These are phyloP conservation scores for Myxozyma nipponensis DNA, from an alignment of 805 yeast species.

Conservation along the genomic window DNA sequence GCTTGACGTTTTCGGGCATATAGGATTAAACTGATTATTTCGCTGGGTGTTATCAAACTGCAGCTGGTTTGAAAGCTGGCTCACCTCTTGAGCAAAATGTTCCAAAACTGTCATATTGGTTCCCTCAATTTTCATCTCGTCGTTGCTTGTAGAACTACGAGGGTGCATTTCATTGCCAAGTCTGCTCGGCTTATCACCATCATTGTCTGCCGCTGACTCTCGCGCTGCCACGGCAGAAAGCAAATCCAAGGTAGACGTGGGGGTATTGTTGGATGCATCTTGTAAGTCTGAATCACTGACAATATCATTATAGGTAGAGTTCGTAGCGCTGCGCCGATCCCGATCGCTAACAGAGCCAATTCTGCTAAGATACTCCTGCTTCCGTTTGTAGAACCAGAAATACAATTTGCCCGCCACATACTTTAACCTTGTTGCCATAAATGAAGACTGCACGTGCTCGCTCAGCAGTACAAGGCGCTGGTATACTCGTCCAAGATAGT, in stretches of 20 bases:
- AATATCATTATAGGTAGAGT: neutral
- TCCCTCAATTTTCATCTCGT: slow-evolving; percentile 14
- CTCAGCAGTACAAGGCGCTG: slow-evolving; percentile 7
- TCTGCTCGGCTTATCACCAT: neutral
- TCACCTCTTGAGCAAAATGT: slow-evolving; percentile 8
- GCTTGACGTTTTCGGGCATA: too few species aligned
- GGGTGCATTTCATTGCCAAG: too few species aligned
- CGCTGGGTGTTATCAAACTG: neutral
- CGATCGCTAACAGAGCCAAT: too few species aligned
- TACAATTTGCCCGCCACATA: slow-evolving; percentile 14
- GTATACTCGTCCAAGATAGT: slow-evolving; percentile 16
- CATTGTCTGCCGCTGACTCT: slow-evolving; percentile 1
- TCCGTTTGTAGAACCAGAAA: slow-evolving; percentile 13
- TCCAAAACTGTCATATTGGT: slow-evolving; percentile 6
- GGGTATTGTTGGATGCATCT: neutral
- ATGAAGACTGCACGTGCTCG: slow-evolving; percentile 1
- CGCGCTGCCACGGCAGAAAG: slow-evolving; percentile 11
- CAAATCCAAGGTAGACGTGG: slow-evolving; percentile 13
- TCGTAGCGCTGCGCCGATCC: neutral
- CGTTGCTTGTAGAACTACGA: neutral
- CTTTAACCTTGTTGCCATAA: slow-evolving; percentile 9
- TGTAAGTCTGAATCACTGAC: neutral
- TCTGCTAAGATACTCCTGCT: neutral
- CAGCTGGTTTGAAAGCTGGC: neutral
- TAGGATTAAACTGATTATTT: neutral